Conservation (phyloP, 208 protist genomes). For the Leishmania turanica region DNA sequence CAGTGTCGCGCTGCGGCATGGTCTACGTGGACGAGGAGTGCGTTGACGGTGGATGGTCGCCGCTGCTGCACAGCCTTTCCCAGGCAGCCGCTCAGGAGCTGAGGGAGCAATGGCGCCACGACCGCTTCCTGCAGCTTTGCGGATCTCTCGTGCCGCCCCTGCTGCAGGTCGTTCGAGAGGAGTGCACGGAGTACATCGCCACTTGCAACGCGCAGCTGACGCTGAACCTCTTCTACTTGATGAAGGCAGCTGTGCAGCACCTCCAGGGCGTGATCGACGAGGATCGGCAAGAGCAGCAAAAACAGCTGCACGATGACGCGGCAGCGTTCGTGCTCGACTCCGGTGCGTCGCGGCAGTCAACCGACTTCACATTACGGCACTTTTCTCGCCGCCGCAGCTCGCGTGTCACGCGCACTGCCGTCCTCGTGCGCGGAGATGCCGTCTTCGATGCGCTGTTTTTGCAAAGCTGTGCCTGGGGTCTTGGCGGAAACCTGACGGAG, state of each 20-base stretch:
- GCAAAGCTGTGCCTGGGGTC: conserved; percentile 95
- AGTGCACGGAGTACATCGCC: conserved; percentile 88
- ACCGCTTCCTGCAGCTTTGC: conserved; percentile 84
- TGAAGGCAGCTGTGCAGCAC: conserved; percentile 59
- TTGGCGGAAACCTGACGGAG: conserved; percentile 94
- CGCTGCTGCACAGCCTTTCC: conserved; percentile 63
- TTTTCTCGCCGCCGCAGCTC: conserved; percentile 53
- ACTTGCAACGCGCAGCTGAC: conserved; percentile 90
- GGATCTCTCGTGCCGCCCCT: conserved; percentile 56
- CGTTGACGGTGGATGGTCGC: conserved; percentile 83
- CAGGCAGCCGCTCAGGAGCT: conserved; percentile 41
- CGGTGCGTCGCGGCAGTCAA: neutral
- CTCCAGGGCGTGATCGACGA: conserved; percentile 38
- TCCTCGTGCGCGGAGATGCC: conserved; percentile 57
- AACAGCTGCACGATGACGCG: conserved; percentile 21
- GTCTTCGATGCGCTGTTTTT: conserved; percentile 91
- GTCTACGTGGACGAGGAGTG: conserved; percentile 95
- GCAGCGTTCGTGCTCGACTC: neutral
- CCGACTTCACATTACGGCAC: conserved; percentile 14
- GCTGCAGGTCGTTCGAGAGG: conserved; percentile 75
- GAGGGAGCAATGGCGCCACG: conserved; percentile 57
- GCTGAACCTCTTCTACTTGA: conserved; percentile 82
- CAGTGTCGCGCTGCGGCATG: conserved; percentile 98
- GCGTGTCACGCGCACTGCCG: conserved; percentile 40
- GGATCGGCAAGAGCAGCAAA: conserved; percentile 33